Conservation (phyloP, 1,139 yeast species). For the Protomyces macrosporus region DNA sequence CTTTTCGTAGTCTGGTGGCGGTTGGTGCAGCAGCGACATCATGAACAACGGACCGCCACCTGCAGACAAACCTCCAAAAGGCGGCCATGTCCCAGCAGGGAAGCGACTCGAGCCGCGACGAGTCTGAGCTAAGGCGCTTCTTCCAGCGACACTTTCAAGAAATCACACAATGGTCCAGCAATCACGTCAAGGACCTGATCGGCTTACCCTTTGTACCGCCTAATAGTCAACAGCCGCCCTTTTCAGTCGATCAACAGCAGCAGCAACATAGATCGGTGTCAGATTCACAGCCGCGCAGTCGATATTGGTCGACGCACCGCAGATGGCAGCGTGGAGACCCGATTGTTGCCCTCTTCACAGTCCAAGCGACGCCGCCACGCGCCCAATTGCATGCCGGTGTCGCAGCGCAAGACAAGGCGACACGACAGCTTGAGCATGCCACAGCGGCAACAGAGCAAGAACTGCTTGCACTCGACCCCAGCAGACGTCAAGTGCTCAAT, state of each 20-base stretch:
- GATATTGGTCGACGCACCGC: slow-evolving; percentile 4
- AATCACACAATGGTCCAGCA: background rate
- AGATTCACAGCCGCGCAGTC: background rate
- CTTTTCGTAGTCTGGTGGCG: too few relatives aligned
- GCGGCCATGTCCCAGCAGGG: background rate
- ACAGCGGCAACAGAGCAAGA: background rate
- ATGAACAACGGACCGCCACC: too few relatives aligned
- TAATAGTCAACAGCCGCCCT: slow-evolving; percentile 6
- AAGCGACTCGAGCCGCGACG: background rate
- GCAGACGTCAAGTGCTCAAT: slow-evolving; percentile 2
- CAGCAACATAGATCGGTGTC: background rate
- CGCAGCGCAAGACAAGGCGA: background rate
- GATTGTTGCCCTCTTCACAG: slow-evolving; percentile 6
- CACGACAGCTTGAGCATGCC: background rate
- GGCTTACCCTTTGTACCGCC: slow-evolving; percentile 16
- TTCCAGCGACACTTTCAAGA: background rate
- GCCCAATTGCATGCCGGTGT: background rate
- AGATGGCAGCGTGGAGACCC: slow-evolving; percentile 23
- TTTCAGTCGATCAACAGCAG: slow-evolving; percentile 1
- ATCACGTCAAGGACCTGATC: slow-evolving; percentile 9
- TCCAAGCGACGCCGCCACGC: background rate
- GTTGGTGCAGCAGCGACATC: too few relatives aligned
- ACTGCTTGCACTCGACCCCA: background rate
- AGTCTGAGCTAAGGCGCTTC: background rate
- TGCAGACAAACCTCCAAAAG: too few relatives aligned